Base-by-base conservation (phyloP, 1,139 yeast species). In the Saccharomyces hybrid region DNA sequence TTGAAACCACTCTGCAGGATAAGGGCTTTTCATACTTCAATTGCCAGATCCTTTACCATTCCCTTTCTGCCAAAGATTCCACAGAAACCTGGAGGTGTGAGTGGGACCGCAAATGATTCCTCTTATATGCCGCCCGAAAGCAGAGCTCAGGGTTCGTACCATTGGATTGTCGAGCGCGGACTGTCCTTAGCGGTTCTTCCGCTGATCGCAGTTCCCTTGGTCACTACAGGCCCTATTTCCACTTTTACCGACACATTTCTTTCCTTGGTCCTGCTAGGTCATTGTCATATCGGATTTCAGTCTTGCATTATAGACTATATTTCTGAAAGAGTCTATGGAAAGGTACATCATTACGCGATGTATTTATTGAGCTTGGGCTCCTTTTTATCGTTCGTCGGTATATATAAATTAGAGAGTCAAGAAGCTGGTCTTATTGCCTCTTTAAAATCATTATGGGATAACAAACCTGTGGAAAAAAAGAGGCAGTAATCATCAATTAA, bases 81-180 rank as follows among this genome's bases (percentile, higher is more conserved):
- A 56, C 89, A 84, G 68, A 88, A 89, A 29, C 88, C 91, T 55
- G 89, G 91, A 27, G 73, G 78, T 65, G 78, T 85, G 53, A 81
- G 82, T 47, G 93, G 89, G 25, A 79, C 84, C 5, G 88, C 84
- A 46, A 85, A 85, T 66, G 90, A 84, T 57, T 86, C 90, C 20
- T 82, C 79, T 62, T 74, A 76, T 5, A 76, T 79, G 8, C 91
- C 90, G 52, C 67, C 72, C 48, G 70, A 83, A 11, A 72, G 75
- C 61, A 78, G 74, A 61, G 59, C 69, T 16, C 82, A 83, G 59
- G 90, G 91, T 32, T 81, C 88, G 7, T 73, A 75, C 59, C 91
- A 84, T 72, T 85, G 93, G 93, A 77, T 82, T 38, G 73, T 78
- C 56, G 91, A 85, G 70, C 78, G 83, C 68, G 56, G 75, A 13